Conservation (phyloP, 495 filamentous ascomycete species). For the Penicillium lagena region DNA sequence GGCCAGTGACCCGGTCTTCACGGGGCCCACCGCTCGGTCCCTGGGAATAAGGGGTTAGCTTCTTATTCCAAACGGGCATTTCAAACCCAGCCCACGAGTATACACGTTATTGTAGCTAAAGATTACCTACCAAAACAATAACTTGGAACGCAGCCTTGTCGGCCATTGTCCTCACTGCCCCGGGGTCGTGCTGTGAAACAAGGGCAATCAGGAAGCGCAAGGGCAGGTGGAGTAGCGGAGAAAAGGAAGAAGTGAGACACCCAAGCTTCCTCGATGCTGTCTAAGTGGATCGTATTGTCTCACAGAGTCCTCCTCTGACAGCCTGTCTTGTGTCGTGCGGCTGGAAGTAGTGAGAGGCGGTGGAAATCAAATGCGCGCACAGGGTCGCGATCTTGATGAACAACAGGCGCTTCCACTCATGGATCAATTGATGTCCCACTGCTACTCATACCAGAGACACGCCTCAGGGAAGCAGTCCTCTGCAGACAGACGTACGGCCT, state of each 20-base stretch:
- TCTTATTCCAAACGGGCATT: too few species aligned
- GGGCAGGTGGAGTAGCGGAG: too few species aligned
- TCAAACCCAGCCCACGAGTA: neutral
- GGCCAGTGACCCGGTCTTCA: constrained; percentile 83
- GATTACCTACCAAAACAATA: constrained; percentile 67
- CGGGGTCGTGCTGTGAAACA: constrained; percentile 1
- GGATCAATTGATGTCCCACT: too few species aligned
- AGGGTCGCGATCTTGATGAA: neutral
- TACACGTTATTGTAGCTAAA: constrained; percentile 4
- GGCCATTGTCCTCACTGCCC: constrained; percentile 6
- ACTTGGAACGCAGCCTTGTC: constrained; percentile 58
- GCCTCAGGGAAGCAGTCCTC: too few species aligned
- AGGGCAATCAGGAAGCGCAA: too few species aligned
- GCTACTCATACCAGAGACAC: too few species aligned
- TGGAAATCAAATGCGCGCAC: constrained; percentile 4
- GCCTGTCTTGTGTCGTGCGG: too few species aligned
- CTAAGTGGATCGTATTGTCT: neutral
- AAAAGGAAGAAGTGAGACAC: too few species aligned
- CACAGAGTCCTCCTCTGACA: neutral
- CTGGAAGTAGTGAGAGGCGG: neutral
- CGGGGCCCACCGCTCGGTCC: constrained; percentile 85
- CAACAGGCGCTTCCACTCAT: neutral
- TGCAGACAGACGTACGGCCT: too few species aligned
- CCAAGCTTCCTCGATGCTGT: too few species aligned
- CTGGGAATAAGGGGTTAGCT: constrained; percentile 45